Evolutionary conservation across 108 stramenopile species (phyloP), one percentile per base, ranked within the genome.

Genomic region (Cyclostephanos tholiformis): DNA sequence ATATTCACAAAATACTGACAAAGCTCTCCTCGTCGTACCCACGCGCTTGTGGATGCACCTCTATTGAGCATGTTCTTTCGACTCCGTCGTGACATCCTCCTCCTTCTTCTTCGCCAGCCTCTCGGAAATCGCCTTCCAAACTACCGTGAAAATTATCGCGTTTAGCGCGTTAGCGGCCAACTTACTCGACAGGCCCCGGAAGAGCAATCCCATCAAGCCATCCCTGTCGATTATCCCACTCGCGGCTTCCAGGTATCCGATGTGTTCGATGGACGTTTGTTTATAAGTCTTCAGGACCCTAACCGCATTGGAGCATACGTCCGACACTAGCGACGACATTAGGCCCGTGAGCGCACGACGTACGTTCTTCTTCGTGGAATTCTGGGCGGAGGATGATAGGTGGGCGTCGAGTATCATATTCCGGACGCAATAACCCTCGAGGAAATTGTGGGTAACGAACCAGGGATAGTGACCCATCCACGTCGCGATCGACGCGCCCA

Each of bases 231-330:
- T 68, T 13, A 79, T 74, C 46, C 66, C 51, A 22, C 30, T 50
- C 12, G 77, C 69, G 39, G 80, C 92, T 69, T 89, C 77, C 39
- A 76, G 19, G 76, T 92, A 92, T 3, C 87, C 72, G 25, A 89
- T 80, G 10, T 85, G 82, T 63, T 91, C 90, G 7, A 73, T 60
- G 50, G 83, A 82, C n/a, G 94, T 89, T 73, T 96, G 96, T 69
- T 92, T 92, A 74, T 91, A 93, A 0, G 91, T 91, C 80, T 97
- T 97, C 29, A 97, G 71, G 17, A 97, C 94, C 23, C 96, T 87
- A 50, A 97, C 87, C 27, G 84, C 86, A 77, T 97, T 97, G 74
- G 86, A 86, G 58, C 82, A 72, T 9, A 91, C 87, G 77, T 95
- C 92, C 17, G 85, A 88, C 10, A 91, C 87, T 14, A 81, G 77